Base-by-base conservation (phyloP, 495 filamentous ascomycete species). In the Penicillium arizonense region DNA sequence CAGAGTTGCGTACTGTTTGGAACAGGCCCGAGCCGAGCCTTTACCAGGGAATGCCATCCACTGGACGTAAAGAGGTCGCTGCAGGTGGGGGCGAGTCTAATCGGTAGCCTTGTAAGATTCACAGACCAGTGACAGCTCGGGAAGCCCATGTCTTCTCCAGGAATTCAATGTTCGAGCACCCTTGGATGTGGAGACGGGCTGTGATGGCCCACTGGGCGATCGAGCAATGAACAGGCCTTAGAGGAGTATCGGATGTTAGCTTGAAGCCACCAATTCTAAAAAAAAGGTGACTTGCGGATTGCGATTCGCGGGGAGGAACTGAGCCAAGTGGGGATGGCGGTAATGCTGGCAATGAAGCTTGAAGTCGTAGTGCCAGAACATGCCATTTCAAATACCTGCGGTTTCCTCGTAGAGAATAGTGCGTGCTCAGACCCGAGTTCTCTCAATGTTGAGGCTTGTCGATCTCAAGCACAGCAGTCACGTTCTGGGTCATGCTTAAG, bases 1-100 rank as follows among this genome's bases (percentile, higher is more conserved):
- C 51, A 35, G 30, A 45, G 44, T 53, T 57, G 42, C 59, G 32
- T 44, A 50, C 47, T 52, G 53, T 62, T 55, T 64, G 62, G 62
- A 57, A 50, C 59, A 64, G 64, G 64, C 52, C 62, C 64, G 64
- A 57, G 56, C 64, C 64, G 64, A 57, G 47, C 54, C 58, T 37
- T 52, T 47, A 10, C 16, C 36, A 24, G 18, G 5, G 7, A 8
- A 30, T 30, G 6, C 8, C 28, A 30, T 9, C 28, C 28, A 30
- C 28, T 30, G 28, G 28, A 30, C 28, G 28, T 30, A 30, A 30
- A 30, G 28, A 30, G 28, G 28, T 30, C 28, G 28, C 8, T 30
- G 5, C 28, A 30, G 28, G 28, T 30, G 28, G 28, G 28, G 28
- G 28, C 28, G 9, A 39, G 46, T 48, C 23, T 39, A 48, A 39